These are phyloP conservation scores for Verticillium longisporum DNA, from an alignment of 2,329 filamentous ascomycete species.

Conservation along the genomic window DNA sequence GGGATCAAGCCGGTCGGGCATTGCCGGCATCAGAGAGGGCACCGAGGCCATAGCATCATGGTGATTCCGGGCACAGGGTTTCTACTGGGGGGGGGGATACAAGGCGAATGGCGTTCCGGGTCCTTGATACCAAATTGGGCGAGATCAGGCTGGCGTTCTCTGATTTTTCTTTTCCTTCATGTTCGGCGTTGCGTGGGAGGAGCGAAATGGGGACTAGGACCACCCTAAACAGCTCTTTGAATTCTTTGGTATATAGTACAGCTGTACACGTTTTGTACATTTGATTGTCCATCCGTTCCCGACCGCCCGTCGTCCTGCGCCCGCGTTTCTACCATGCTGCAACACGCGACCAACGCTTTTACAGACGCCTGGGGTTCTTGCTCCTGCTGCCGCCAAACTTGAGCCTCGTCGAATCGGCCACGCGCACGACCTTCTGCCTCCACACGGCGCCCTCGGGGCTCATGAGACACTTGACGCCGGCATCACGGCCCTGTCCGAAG, in stretches of 20 bases:
- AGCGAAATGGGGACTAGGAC: background rate
- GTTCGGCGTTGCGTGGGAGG: background rate
- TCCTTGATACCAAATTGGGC: background rate
- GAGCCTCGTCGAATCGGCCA: slow-evolving; percentile 80
- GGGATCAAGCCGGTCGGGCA: slow-evolving; percentile 43
- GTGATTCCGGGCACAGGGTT: background rate
- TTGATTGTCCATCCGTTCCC: background rate
- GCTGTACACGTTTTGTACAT: slow-evolving; percentile 29
- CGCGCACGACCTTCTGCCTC: slow-evolving; percentile 66
- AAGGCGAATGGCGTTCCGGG: background rate
- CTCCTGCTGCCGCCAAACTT: slow-evolving; percentile 96
- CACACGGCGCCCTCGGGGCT: slow-evolving; percentile 76
- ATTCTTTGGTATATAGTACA: slow-evolving; percentile 21
- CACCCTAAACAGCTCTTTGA: background rate
- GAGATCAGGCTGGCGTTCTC: slow-evolving; percentile 1
- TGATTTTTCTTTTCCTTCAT: background rate
- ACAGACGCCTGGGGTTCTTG: slow-evolving; percentile 73
- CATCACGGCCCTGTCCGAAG: slow-evolving; percentile 82
- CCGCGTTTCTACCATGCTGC: background rate
- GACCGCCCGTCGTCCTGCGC: background rate
- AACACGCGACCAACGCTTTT: slow-evolving; percentile 6
- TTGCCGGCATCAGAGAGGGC: slow-evolving; percentile 48
- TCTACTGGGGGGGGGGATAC: background rate
- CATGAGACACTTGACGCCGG: slow-evolving; percentile 81
- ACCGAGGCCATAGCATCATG: slow-evolving; percentile 18